A percentile compares a stretch with the other conserved stretches of the same genome.
Evolutionary conservation across 177 flowering plant genomes (phyloP).

Genomic region (Vitis hybrid): DNA sequence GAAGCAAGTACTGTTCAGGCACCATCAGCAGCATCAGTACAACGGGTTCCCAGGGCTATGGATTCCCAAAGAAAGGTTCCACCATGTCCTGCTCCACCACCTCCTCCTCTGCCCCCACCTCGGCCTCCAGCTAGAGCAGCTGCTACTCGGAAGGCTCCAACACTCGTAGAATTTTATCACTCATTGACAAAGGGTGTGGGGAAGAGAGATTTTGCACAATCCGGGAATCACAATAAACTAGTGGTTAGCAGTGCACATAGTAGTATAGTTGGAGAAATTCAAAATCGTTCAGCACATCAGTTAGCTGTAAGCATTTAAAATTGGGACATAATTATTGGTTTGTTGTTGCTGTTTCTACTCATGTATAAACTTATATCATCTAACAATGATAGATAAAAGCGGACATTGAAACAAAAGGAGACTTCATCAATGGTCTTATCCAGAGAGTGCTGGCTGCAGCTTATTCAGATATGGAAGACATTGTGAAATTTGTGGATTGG

Average conservation of each 20-base stretch:
- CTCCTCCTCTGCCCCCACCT: slow-evolving; percentile 47
- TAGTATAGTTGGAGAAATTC: slow-evolving; percentile 76
- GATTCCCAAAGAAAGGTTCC: slow-evolving; percentile 21
- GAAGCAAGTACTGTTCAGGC: slow-evolving; percentile 14
- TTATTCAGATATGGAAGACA: slow-evolving; percentile 55
- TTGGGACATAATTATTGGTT: not conserved
- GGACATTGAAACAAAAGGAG: slow-evolving; percentile 71
- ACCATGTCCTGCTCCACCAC: slow-evolving; percentile 34
- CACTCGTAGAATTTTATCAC: slow-evolving; percentile 39
- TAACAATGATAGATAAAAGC: slow-evolving; percentile 44
- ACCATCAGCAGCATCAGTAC: slow-evolving; percentile 10
- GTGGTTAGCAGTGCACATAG: slow-evolving; percentile 40
- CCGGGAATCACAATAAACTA: slow-evolving; percentile 23
- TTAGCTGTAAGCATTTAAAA: slow-evolving; percentile 47
- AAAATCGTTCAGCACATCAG: slow-evolving; percentile 69
- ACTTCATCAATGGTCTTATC: slow-evolving; percentile 58
- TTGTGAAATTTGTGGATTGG: slow-evolving; percentile 64
- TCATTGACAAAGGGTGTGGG: slow-evolving; percentile 41
- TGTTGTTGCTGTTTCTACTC: not conserved
- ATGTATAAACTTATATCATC: slow-evolving; percentile 1
- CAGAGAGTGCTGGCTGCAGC: slow-evolving; percentile 46
- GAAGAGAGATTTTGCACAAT: slow-evolving; percentile 25
- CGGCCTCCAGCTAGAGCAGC: slow-evolving; percentile 31
- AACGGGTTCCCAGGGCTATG: slow-evolving; percentile 11
- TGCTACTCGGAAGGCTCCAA: slow-evolving; percentile 37